phyloP scores from a whole-genome alignment of 1,139 yeast genomes.

The Nakaseomyces nivariensis region DNA sequence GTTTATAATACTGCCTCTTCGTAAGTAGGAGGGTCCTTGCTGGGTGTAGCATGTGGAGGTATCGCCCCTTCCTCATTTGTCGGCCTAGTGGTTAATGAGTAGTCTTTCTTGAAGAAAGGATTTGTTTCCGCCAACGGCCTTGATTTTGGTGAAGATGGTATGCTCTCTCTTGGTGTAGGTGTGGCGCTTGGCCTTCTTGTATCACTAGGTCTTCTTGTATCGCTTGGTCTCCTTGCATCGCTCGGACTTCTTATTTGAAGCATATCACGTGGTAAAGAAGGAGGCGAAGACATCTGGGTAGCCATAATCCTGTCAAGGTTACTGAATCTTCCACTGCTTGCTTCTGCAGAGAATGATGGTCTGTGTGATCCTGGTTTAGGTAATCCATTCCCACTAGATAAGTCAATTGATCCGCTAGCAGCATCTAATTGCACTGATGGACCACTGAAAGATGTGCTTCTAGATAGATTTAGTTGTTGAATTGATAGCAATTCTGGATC shows the following conservation, averaged over 20 bases:
- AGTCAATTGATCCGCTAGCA: not conserved
- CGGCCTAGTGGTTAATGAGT: slow-evolving; percentile 4
- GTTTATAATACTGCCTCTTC: slow-evolving; percentile 2
- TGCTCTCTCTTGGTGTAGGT: not conserved
- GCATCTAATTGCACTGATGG: slow-evolving; percentile 7
- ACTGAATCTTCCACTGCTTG: slow-evolving; percentile 8
- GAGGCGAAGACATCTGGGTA: not conserved
- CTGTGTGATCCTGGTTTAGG: slow-evolving; percentile 1
- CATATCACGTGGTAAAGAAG: not conserved
- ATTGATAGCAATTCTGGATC: slow-evolving; percentile 24
- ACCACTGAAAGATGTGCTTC: slow-evolving; percentile 16
- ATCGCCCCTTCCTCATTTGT: not conserved
- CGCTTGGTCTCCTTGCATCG: not conserved
- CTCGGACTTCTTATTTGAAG: not conserved
- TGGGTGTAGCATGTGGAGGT: slow-evolving; percentile 3
- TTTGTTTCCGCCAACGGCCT: slow-evolving; percentile 1
- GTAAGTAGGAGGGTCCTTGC: slow-evolving; percentile 6
- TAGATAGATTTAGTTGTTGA: slow-evolving; percentile 24
- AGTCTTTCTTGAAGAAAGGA: slow-evolving; percentile 9
- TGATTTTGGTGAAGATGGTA: not conserved
- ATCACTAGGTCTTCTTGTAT: not conserved
- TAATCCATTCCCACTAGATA: not conserved
- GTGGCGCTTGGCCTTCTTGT: not conserved
- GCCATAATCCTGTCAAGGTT: slow-evolving; percentile 12
- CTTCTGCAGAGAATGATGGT: slow-evolving; percentile 1